A percentile compares a stretch with the other conserved stretches of the same genome.
Evolutionary conservation across 768 basidiomycete species (phyloP).

Genomic region (Amanita inopinata): DNA sequence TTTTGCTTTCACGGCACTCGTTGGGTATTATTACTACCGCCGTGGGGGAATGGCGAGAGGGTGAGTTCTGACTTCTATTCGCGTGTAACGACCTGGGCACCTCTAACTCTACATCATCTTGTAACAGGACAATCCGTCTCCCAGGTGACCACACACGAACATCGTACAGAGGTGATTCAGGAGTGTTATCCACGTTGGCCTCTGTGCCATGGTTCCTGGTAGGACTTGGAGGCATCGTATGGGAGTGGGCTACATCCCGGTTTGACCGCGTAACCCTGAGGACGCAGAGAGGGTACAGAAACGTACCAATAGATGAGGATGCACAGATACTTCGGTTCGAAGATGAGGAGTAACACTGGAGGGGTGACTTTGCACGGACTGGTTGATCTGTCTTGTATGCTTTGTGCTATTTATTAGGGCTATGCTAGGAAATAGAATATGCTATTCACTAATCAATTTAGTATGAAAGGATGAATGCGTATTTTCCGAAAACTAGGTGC

Average conservation of each 20-base stretch:
- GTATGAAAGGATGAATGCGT: too few relatives aligned
- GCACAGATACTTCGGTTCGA: slow-evolving; percentile 81
- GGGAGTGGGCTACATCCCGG: slow-evolving; percentile 49
- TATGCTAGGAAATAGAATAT: too few relatives aligned
- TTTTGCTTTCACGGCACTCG: slow-evolving; percentile 63
- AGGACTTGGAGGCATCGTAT: slow-evolving; percentile 66
- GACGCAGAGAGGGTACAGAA: slow-evolving; percentile 58
- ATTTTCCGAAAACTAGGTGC: too few relatives aligned
- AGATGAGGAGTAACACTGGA: slow-evolving; percentile 59
- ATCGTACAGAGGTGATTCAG: slow-evolving; percentile 28
- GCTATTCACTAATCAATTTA: too few relatives aligned
- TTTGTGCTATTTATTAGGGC: too few relatives aligned
- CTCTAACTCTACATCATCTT: slow-evolving; percentile 8
- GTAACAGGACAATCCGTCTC: slow-evolving; percentile 64
- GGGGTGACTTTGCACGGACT: neutral
- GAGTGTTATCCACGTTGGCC: slow-evolving; percentile 61
- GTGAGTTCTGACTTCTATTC: slow-evolving; percentile 31
- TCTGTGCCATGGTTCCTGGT: slow-evolving; percentile 87
- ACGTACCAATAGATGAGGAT: slow-evolving; percentile 79
- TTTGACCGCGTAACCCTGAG: slow-evolving; percentile 34
- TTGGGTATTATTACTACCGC: slow-evolving; percentile 76
- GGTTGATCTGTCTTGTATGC: neutral
- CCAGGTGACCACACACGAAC: slow-evolving; percentile 42
- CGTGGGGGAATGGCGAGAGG: slow-evolving; percentile 66
- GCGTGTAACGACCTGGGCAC: slow-evolving; percentile 3